Percentiles rank a stretch among this genome's conserved stretches.
Evolutionary conservation across 805 yeast genomes (phyloP).

Genomic region (Candida awuae): DNA sequence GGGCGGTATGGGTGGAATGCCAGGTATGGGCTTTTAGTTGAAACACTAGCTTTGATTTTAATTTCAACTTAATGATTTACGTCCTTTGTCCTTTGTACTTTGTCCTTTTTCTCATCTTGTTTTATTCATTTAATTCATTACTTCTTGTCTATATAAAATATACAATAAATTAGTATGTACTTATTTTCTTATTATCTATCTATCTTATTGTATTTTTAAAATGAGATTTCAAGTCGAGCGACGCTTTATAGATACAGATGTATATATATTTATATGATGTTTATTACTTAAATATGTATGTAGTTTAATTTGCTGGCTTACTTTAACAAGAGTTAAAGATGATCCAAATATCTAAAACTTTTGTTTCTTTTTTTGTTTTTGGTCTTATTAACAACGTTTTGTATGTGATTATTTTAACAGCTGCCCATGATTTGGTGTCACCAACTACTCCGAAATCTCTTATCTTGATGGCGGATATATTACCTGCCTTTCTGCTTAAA

Average conservation of each 20-base stretch:
- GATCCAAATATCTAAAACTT: constrained; percentile 2
- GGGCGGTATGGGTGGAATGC: constrained; percentile 66
- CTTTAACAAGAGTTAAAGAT: too few relatives aligned
- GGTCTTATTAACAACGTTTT: constrained; percentile 84
- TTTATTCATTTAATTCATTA: neutral
- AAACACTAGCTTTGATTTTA: too few relatives aligned
- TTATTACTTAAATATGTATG: too few relatives aligned
- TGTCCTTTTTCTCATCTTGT: neutral
- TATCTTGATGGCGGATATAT: constrained; percentile 76
- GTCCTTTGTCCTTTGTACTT: too few relatives aligned
- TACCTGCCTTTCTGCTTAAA: constrained; percentile 74
- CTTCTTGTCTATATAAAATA: neutral
- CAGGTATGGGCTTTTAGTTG: constrained; percentile 26
- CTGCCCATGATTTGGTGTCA: constrained; percentile 90
- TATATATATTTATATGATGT: neutral
- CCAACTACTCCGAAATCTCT: constrained; percentile 74
- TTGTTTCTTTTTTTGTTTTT: constrained; percentile 58
- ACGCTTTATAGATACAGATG: too few relatives aligned
- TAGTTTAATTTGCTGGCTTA: too few relatives aligned
- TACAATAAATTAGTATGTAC: neutral
- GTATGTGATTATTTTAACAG: constrained; percentile 84
- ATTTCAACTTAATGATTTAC: too few relatives aligned
- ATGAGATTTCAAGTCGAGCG: too few relatives aligned
- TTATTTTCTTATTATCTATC: too few relatives aligned
- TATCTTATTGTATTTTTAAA: too few relatives aligned